Conservation (phyloP, 441 rosid species). For the Gossypium trilobum region DNA sequence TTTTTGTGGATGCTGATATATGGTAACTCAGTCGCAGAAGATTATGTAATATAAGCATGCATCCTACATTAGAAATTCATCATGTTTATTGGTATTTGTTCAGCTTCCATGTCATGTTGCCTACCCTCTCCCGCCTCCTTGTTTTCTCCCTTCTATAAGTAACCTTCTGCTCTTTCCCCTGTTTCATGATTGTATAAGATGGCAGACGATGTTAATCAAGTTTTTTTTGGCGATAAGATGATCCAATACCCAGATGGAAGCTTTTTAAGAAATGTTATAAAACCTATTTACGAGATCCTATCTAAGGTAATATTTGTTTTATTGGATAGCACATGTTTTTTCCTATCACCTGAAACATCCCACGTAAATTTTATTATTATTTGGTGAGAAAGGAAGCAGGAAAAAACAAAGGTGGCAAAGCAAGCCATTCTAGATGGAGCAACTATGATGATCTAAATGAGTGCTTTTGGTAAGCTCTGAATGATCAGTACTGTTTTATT, state of each 20-base stretch:
- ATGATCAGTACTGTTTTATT: not conserved
- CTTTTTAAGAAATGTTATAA: slow-evolving; percentile 66
- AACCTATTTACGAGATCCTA: slow-evolving; percentile 71
- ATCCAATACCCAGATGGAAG: slow-evolving; percentile 54
- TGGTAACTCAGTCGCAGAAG: slow-evolving; percentile 3
- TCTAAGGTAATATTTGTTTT: slow-evolving; percentile 47
- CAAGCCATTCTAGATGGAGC: slow-evolving; percentile 95
- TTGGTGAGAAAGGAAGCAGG: slow-evolving; percentile 55
- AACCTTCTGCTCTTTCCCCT: not conserved
- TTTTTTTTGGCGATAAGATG: slow-evolving; percentile 40
- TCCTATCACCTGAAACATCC: slow-evolving; percentile 8
- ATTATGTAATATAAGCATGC: slow-evolving; percentile 8
- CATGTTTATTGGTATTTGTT: not conserved
- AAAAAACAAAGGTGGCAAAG: slow-evolving; percentile 70
- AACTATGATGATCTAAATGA: slow-evolving; percentile 96
- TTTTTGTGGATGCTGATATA: not conserved
- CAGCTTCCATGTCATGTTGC: not conserved
- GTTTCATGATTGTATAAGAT: slow-evolving; percentile 42
- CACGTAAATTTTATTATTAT: slow-evolving; percentile 17
- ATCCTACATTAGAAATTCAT: not conserved
- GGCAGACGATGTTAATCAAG: slow-evolving; percentile 61
- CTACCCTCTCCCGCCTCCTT: not conserved
- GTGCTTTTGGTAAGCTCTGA: slow-evolving; percentile 72
- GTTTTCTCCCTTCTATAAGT: not conserved
- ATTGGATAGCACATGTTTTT: slow-evolving; percentile 1